phyloP scores from a whole-genome alignment of 2,329 filamentous ascomycete species.

The Raffaelea albimanens region DNA sequence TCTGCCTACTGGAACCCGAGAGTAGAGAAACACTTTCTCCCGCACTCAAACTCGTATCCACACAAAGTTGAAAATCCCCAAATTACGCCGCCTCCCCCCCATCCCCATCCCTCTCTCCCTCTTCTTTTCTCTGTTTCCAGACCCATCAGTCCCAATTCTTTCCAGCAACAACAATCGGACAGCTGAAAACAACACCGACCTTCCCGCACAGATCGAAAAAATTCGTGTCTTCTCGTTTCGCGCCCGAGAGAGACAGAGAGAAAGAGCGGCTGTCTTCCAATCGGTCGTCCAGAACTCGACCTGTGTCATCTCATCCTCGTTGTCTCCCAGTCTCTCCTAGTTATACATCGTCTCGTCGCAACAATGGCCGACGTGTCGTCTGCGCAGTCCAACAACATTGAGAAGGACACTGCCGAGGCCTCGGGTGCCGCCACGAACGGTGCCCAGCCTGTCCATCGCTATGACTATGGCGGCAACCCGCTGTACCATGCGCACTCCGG shows the following conservation, averaged over 20 bases:
- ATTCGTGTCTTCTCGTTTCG: too few species aligned
- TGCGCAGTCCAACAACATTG: constrained; percentile 3
- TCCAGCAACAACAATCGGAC: too few species aligned
- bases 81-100: background rate
- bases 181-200: too few species aligned
- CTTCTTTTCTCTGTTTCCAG: background rate
- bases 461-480: constrained; percentile 29
- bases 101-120: background rate
- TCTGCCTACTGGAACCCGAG: background rate
- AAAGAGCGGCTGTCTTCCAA: too few species aligned
- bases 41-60: too few species aligned
- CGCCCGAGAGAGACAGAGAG: background rate
- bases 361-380: constrained; percentile 4
- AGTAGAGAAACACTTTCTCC: too few species aligned
- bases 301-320: too few species aligned
- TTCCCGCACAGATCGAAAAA: too few species aligned
- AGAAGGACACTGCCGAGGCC: constrained; percentile 8
- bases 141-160: too few species aligned
- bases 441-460: constrained; percentile 9
- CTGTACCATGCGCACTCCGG: constrained; percentile 25
- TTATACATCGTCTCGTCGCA: background rate
- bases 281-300: too few species aligned
- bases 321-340: too few species aligned
- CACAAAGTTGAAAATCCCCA: too few species aligned
- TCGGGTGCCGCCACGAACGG: constrained; percentile 5